Base-by-base conservation (phyloP, 345 rosid species). In the Brassica carinata region DNA sequence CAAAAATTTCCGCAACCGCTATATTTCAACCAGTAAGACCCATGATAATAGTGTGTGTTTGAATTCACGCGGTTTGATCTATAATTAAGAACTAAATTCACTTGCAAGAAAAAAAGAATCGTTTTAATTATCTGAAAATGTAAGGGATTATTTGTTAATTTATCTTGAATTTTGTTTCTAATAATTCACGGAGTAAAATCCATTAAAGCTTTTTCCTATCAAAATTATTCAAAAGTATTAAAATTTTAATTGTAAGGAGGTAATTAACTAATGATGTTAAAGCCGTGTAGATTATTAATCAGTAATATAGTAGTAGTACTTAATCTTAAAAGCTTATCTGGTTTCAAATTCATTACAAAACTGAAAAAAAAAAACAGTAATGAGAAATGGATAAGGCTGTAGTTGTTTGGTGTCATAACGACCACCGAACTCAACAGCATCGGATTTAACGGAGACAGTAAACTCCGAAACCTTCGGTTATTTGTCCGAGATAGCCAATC, bases 371-470 rank as follows among this genome's bases (percentile, higher is more conserved):
- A 23, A 23, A 23, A 23, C 26, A 23, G 26, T 23, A 23, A 23
- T 23, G 26, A 23, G 26, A 23, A 23, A 23, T 23, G 26, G 26
- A 23, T 23, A 23, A 23, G 26, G 26, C 26, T 23, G 26, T 23
- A 23, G 26, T 23, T 23, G 26, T 23, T 23, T 23, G 26, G 26
- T 23, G 26, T 23, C 1, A 23, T 5, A 33, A 63, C 59, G 58
- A 64, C 72, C 77, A 78, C 77, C 77, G 11, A 72, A 64, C 43
- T 40, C 67, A 31, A 69, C 83, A 74, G 79, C 79, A 53, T 48
- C 26, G 30, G 67, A 69, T 40, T 9, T 40, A 40, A 40, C 75
- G 83, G 83, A 74, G 83, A 62, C 79, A 48, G 70, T 33, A 61
- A 45, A 57, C 23, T 23, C 77, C 76, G 62, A 36, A 80, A 74